phyloP scores from a whole-genome alignment of 768 basidiomycete genomes.

The Suillus americanus region DNA sequence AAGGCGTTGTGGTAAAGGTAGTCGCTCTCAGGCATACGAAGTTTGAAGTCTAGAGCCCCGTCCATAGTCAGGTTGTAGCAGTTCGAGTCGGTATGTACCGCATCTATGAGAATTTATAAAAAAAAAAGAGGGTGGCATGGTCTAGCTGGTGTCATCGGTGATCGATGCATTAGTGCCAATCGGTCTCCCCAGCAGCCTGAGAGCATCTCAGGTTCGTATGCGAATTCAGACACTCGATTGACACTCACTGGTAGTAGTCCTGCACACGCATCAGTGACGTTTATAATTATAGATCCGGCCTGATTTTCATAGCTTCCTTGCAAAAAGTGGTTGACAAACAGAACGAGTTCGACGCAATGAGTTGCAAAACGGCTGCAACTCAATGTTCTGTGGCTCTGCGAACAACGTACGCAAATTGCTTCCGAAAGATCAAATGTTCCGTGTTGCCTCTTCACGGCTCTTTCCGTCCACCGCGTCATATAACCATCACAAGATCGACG shows the following conservation, averaged over 20 bases:
- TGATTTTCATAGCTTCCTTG: constrained; percentile 53
- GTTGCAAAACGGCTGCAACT: constrained; percentile 69
- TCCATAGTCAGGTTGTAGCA: neutral
- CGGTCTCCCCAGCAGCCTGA: constrained; percentile 40
- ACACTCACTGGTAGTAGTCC: constrained; percentile 13
- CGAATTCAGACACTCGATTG: constrained; percentile 9
- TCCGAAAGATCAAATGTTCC: too few relatives aligned
- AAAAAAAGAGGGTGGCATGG: neutral
- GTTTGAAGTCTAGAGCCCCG: neutral
- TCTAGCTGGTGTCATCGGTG: too few relatives aligned
- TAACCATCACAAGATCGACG: too few relatives aligned
- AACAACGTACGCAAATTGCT: too few relatives aligned
- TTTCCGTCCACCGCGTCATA: too few relatives aligned
- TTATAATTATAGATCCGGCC: neutral
- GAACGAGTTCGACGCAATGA: constrained; percentile 62
- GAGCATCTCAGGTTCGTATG: constrained; percentile 47
- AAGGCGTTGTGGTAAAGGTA: constrained; percentile 6
- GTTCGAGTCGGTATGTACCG: neutral
- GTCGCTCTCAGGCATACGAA: neutral
- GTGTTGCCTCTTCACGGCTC: too few relatives aligned
- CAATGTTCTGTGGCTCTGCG: constrained; percentile 58
- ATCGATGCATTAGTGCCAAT: too few relatives aligned
- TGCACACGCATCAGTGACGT: constrained; percentile 32
- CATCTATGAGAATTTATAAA: neutral
- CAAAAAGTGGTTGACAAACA: constrained; percentile 51